Base-by-base conservation (phyloP, 129 eudicot species). In the Pulicaria dysenterica region DNA sequence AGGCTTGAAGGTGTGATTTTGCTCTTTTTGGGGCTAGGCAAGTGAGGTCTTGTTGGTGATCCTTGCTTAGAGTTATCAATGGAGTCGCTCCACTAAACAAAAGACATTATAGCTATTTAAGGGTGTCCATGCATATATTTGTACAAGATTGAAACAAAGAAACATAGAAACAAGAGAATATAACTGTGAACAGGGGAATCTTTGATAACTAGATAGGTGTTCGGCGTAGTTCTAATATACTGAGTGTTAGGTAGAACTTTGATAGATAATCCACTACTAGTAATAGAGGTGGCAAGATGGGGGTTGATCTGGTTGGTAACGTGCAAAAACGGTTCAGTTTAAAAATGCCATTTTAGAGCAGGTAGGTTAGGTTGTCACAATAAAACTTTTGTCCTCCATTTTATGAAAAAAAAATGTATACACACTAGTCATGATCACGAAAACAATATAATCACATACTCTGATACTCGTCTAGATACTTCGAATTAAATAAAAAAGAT, bases 21-120 rank as follows among this genome's bases (percentile, higher is more conserved):
- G 58, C 80, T 72, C 64, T 11, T 37, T 72, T 59, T 83, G n/a
- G 87, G 91, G 73, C 79, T 89, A 61, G 89, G 82, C 47, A 93
- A 84, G 55, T 64, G 74, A 72, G 80, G 85, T 65, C 85, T 76
- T 76, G 58, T 66, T 36, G 79, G 80, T 39, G 84, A 80, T 51
- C 66, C 84, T 56, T 74, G 85, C 36, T 70, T 57, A 4, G 76
- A 61, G 42, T 40, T 69, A 12, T 84, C 89, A 79, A 77, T 66
- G 36, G 93, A 83, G 65, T 94, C 98, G 36, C 84, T 88, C 96
- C 95, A 87, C 95, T 89, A 37, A 16, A 74, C 78, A 89, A 81
- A 66, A 78, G 19, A 84, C 24, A 63, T 42, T 53, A 76, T 8
- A 54, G 19, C 12, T 47, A 38, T 41, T 64, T 54, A 74, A 14